Percentiles rank a stretch among this genome's conserved stretches.
Evolutionary conservation across 768 basidiomycete genomes (phyloP).

Genomic region (Kwoniella sp.): DNA sequence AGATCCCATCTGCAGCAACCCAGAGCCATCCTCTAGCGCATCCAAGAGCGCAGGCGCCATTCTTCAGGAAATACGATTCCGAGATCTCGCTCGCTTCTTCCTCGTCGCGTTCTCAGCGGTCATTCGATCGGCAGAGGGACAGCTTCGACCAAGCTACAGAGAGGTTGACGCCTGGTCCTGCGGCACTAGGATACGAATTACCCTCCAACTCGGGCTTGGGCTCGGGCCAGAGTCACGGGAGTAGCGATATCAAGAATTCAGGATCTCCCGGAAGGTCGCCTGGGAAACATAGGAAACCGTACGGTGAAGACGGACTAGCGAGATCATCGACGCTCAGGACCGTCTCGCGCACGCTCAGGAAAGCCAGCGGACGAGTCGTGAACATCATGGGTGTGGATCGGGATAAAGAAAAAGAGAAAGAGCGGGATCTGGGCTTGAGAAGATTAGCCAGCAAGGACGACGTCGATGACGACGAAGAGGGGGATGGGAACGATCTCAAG

Average conservation of each 20-base stretch:
- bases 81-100: constrained; percentile 6
- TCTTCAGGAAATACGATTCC: constrained; percentile 11
- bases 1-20: constrained; percentile 6
- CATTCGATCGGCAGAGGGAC: neutral
- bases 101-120: neutral
- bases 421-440: constrained; percentile 11
- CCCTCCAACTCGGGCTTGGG: neutral
- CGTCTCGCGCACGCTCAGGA: constrained; percentile 36
- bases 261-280: neutral
- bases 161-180: constrained; percentile 15
- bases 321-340: constrained; percentile 39
- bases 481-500: neutral
- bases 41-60: neutral
- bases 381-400: constrained; percentile 38
- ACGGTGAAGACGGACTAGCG: constrained; percentile 33
- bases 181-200: neutral
- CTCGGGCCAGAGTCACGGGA: neutral
- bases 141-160: constrained; percentile 21
- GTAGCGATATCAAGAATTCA: neutral
- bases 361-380: constrained; percentile 43
- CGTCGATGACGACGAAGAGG: constrained; percentile 21
- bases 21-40: neutral
- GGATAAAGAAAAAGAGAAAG: constrained; percentile 19
- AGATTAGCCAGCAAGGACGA: constrained; percentile 26
- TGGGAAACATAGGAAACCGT: constrained; percentile 23